Base-by-base conservation (phyloP, 2,329 filamentous ascomycete species). In the Aspergillus thermomutatus region DNA sequence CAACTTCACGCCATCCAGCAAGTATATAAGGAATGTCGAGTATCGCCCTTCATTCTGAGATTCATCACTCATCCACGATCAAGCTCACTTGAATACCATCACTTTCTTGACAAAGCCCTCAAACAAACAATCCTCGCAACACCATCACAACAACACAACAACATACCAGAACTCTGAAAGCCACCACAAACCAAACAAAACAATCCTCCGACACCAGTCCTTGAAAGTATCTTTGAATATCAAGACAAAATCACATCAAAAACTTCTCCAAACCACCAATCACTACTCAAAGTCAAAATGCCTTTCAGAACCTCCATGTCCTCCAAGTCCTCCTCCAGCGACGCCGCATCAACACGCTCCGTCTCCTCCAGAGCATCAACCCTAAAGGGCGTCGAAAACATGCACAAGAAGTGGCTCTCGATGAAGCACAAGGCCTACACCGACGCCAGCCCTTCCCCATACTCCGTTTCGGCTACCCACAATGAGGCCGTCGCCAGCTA, bases 341-440 rank as follows among this genome's bases (percentile, higher is more conserved):
- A 63, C 49, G 43, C 61, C 17, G 54, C 65, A 23, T 67, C 66
- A 11, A 64, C 58, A 52, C 50, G 61, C 53, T 68, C 66, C 50
- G 57, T 55, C 52, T 60, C 61, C 51, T 68, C 66, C 50, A 64
- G 57, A 4, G 64, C 66, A 21, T 61, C 66, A 51, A 68, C 66
- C 2, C 60, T 69, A 23, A 66, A 67, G 53, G 56, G 57, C 49
- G 41, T 47, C 31, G 60, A 66, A 14, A 25, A 48, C 17, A 53
- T 40, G 50, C 60, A 59, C 41, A 62, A 64, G 46, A 63, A 63
- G 50, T 66, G 59, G 59, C 65, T 57, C 58, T 65, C 62, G 1
- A 50, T 59, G 10, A 31, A 48, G 28, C 57, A 61, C 17, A 66
- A 63, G 48, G 28, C 52, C 9, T 51, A 51, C 34, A 57, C 54